These are phyloP conservation scores for Jacaranda copaia DNA, from an alignment of 257 asterid species.

Conservation along the genomic window DNA sequence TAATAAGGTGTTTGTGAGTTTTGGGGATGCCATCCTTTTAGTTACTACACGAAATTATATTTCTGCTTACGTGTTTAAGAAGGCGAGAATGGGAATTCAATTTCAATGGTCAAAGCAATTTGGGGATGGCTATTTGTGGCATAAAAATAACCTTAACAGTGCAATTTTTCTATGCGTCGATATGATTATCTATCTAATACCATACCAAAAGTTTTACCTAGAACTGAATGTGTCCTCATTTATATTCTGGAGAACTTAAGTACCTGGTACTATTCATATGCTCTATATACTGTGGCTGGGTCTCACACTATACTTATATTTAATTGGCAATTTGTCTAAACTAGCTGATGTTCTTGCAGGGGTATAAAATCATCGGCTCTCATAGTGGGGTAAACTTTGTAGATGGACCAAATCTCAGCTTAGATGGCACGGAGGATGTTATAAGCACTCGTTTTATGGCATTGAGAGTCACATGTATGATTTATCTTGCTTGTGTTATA, in stretches of 20 bases:
- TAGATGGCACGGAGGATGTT: constrained; percentile 99
- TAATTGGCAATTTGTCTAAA: constrained; percentile 24
- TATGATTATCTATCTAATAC: background rate
- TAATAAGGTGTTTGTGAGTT: no score
- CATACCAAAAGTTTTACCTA: no score
- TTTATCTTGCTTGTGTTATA: constrained; percentile 36
- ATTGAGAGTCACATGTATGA: constrained; percentile 92
- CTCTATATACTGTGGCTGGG: constrained; percentile 7
- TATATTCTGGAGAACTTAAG: background rate
- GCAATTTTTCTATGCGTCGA: background rate
- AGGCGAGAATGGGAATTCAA: background rate
- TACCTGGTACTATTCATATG: background rate
- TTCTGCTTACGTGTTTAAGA: constrained; percentile 19
- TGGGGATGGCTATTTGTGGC: no score
- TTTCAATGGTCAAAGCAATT: constrained; percentile 11
- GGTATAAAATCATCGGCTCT: constrained; percentile 94
- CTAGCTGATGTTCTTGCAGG: constrained; percentile 56
- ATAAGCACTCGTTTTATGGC: constrained; percentile 96
- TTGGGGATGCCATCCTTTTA: background rate
- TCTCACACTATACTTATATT: constrained; percentile 8
- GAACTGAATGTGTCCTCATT: background rate
- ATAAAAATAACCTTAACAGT: background rate
- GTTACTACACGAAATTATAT: constrained; percentile 9
- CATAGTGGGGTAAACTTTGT: constrained; percentile 98
- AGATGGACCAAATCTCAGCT: constrained; percentile 99